phyloP scores from a whole-genome alignment of 1,139 yeast genomes.

The Blastobotrys petasosporus region DNA sequence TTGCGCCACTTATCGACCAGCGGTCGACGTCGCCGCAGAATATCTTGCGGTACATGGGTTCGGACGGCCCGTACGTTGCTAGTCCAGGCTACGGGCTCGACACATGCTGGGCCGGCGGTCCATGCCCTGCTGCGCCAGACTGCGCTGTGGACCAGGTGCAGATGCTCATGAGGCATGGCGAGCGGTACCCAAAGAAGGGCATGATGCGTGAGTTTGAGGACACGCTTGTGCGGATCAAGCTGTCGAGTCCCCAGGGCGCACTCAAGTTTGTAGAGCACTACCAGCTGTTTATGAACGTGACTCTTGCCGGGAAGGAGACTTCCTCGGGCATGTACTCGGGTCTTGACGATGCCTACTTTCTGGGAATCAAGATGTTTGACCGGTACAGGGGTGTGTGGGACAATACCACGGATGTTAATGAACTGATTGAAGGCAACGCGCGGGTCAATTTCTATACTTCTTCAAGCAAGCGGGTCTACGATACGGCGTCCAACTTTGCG shows the following conservation, averaged over 20 bases:
- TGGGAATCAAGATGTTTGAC: conserved; percentile 26
- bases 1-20: too few species aligned
- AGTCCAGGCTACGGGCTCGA: conserved; percentile 40
- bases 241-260: conserved; percentile 12
- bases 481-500: conserved; percentile 17
- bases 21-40: too few species aligned
- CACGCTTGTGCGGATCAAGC: conserved; percentile 13
- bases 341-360: conserved; percentile 8
- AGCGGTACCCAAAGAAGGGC: conserved; percentile 17
- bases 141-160: conserved; percentile 19
- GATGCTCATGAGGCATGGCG: conserved; percentile 19
- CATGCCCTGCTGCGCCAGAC: background rate
- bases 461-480: conserved; percentile 15
- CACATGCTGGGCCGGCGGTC: conserved; percentile 20
- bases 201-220: background rate
- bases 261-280: conserved; percentile 16
- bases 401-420: background rate
- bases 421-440: conserved; percentile 18
- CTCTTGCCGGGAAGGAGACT: conserved; percentile 16
- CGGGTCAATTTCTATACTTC: conserved; percentile 18
- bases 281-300: conserved; percentile 10
- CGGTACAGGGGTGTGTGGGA: conserved; percentile 37
- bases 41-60: conserved; percentile 5
- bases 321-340: conserved; percentile 19
- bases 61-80: conserved; percentile 29